phyloP scores from a whole-genome alignment of 1,284 basidiomycete species.

The Entoloma clypeatum region DNA sequence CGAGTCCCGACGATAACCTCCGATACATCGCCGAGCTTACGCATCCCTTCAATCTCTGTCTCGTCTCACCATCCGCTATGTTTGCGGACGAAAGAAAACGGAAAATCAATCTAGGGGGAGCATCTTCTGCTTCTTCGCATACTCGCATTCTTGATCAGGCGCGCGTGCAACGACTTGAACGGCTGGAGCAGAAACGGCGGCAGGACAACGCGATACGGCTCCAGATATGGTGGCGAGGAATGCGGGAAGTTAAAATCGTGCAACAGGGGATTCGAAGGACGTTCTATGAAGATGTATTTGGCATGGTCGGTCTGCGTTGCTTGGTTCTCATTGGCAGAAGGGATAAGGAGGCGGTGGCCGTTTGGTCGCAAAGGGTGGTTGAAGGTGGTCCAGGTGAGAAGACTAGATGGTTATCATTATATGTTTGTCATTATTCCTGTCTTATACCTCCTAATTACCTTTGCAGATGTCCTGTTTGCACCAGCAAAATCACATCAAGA shows the following conservation, averaged over 20 bases:
- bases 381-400: conserved; percentile 26
- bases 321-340: conserved; percentile 53
- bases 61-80: no score
- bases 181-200: conserved; percentile 50
- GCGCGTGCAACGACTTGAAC: conserved; percentile 57
- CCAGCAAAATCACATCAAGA: conserved; percentile 28
- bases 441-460: neutral
- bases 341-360: conserved; percentile 48
- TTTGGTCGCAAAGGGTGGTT: conserved; percentile 49
- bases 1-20: no score
- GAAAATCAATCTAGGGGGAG: conserved; percentile 76
- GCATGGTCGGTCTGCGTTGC: conserved; percentile 55
- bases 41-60: no score
- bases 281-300: conserved; percentile 47
- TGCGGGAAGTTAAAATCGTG: conserved; percentile 36
- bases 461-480: conserved; percentile 40
- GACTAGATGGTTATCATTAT: conserved; percentile 2
- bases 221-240: conserved; percentile 68
- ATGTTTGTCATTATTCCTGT: neutral
- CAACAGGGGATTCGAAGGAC: conserved; percentile 38
- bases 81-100: conserved; percentile 52
- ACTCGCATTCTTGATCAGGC: conserved; percentile 60
- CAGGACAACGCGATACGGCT: conserved; percentile 57
- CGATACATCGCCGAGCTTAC: no score
- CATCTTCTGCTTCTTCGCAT: conserved; percentile 47